Percentiles rank a stretch among this genome's conserved stretches.
These are phyloP conservation scores for Thelephora aurantiotincta DNA, from an alignment of 768 basidiomycete species.

Conservation along the genomic window DNA sequence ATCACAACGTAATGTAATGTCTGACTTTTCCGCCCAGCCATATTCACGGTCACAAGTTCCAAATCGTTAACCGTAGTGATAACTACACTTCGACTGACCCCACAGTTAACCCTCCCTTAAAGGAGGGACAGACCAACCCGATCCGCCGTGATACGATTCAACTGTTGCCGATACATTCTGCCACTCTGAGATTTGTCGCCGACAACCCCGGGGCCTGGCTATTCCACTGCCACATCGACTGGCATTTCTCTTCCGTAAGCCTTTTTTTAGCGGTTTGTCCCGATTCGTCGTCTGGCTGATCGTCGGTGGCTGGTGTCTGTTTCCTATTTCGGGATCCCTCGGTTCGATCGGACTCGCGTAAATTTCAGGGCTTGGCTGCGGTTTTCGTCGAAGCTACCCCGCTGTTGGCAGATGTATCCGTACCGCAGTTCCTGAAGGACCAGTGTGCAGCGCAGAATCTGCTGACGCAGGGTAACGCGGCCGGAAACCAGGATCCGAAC, in stretches of 20 bases:
- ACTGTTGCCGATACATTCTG: constrained; percentile 53
- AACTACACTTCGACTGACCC: constrained; percentile 68
- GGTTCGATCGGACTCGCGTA: too few species aligned
- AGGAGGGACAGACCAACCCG: constrained; percentile 73
- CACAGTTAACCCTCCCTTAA: constrained; percentile 62
- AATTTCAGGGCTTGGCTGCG: constrained; percentile 53
- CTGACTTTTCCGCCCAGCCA: constrained; percentile 36
- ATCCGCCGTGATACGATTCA: constrained; percentile 84
- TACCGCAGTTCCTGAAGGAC: constrained; percentile 50
- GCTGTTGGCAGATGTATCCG: constrained; percentile 40
- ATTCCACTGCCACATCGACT: constrained; percentile 78
- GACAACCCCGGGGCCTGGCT: constrained; percentile 93
- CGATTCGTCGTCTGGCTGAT: too few species aligned
- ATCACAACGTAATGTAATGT: too few species aligned
- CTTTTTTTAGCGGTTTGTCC: neutral
- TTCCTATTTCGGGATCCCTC: too few species aligned
- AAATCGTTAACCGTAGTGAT: constrained; percentile 58
- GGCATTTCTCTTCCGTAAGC: constrained; percentile 47
- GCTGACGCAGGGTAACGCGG: constrained; percentile 72
- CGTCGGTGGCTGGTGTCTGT: too few species aligned
- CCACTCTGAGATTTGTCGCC: constrained; percentile 64
- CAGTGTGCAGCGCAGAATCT: constrained; percentile 56
- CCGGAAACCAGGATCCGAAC: constrained; percentile 54
- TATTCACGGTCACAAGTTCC: constrained; percentile 79
- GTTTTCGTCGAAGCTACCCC: constrained; percentile 72